Evolutionary conservation across 1,139 yeast species (phyloP).

Genomic region (Kluyveromyces marxianus): DNA sequence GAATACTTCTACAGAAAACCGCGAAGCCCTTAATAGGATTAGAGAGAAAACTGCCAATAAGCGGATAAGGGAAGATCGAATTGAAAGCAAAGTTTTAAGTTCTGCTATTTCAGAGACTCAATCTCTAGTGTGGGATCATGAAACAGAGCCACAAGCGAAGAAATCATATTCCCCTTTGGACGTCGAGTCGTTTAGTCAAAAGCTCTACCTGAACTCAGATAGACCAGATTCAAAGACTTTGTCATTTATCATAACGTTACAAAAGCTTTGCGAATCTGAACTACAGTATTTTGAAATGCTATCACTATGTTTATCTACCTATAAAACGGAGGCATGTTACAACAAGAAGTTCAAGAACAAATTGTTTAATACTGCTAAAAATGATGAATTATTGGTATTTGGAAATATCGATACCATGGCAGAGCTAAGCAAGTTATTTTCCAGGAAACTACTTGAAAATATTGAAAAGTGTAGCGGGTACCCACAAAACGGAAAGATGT

Average conservation of each 20-base stretch:
- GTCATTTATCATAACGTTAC: conserved; percentile 19
- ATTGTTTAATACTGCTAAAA: conserved; percentile 15
- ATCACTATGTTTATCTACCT: conserved; percentile 23
- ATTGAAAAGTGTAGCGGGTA: not conserved
- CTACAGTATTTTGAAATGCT: conserved; percentile 21
- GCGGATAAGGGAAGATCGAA: conserved; percentile 7
- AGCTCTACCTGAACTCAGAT: conserved; percentile 7
- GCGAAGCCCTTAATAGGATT: conserved; percentile 18
- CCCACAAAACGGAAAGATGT: conserved; percentile 4
- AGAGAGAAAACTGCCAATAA: conserved; percentile 9
- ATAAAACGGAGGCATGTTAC: conserved; percentile 23
- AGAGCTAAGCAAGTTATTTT: conserved; percentile 28
- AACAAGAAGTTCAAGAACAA: conserved; percentile 22
- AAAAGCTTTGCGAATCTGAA: conserved; percentile 26
- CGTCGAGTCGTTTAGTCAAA: conserved; percentile 12
- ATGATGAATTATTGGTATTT: conserved; percentile 30
- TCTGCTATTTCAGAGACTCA: not conserved
- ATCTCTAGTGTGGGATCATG: conserved; percentile 10
- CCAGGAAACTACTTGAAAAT: conserved; percentile 16
- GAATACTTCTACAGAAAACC: conserved; percentile 25
- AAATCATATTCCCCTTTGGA: conserved; percentile 26
- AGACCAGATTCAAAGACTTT: conserved; percentile 7
- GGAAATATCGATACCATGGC: conserved; percentile 33
- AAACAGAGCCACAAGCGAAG: conserved; percentile 13
- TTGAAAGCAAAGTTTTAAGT: too few relatives aligned